Evolutionary conservation across 2,329 filamentous ascomycete species (phyloP).

Genomic region (Fusarium sterilihyphosum): DNA sequence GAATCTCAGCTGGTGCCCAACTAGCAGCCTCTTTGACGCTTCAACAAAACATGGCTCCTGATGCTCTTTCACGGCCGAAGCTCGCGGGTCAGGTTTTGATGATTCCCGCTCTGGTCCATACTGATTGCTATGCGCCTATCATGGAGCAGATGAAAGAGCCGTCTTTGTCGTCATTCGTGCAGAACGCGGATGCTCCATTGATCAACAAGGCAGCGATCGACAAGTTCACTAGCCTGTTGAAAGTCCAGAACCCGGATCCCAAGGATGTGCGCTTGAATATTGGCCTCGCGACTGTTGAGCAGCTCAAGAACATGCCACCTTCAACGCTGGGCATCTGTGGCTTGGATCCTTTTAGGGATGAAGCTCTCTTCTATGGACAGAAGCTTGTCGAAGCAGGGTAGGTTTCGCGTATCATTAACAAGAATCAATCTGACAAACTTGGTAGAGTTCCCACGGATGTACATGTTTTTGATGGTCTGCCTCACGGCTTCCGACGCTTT

Average conservation of each 20-base stretch:
- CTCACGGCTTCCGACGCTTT: slow-evolving; percentile 59
- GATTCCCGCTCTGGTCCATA: slow-evolving; percentile 55
- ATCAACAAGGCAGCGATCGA: slow-evolving; percentile 38
- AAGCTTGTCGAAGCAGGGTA: slow-evolving; percentile 56
- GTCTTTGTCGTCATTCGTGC: slow-evolving; percentile 54
- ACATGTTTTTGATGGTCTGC: slow-evolving; percentile 61
- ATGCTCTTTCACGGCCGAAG: slow-evolving; percentile 28
- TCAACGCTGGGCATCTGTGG: slow-evolving; percentile 58
- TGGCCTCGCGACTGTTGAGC: slow-evolving; percentile 30
- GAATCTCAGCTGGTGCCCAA: slow-evolving; percentile 59
- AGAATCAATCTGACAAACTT: not conserved
- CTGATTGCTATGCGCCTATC: slow-evolving; percentile 40
- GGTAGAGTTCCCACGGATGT: slow-evolving; percentile 58
- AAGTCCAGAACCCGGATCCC: slow-evolving; percentile 29
- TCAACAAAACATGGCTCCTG: slow-evolving; percentile 49
- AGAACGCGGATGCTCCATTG: slow-evolving; percentile 58
- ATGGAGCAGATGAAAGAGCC: slow-evolving; percentile 50
- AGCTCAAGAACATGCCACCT: slow-evolving; percentile 56
- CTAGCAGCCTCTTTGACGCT: slow-evolving; percentile 54
- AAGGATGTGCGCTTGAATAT: slow-evolving; percentile 53
- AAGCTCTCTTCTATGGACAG: slow-evolving; percentile 58
- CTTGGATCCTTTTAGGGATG: slow-evolving; percentile 58
- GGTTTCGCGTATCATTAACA: not conserved
- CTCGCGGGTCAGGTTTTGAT: slow-evolving; percentile 62
- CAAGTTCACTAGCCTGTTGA: slow-evolving; percentile 42